These are phyloP conservation scores for Aspergillus fumigatus DNA, from an alignment of 2,329 filamentous ascomycete species.

Conservation along the genomic window DNA sequence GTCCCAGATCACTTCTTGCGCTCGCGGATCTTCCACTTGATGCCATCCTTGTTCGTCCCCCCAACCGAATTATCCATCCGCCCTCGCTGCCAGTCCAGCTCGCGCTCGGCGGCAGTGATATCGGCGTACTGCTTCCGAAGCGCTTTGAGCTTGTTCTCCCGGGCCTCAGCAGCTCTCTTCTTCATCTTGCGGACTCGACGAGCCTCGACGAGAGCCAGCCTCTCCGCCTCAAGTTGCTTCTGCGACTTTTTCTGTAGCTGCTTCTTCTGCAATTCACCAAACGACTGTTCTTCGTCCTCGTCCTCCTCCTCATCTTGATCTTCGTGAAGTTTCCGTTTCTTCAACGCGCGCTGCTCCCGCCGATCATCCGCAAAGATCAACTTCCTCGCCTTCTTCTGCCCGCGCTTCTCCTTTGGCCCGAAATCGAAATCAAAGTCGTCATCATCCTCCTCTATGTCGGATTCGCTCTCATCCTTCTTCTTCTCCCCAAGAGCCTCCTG, in stretches of 20 bases:
- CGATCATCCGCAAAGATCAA: conserved; percentile 38
- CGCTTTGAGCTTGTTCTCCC: conserved; percentile 47
- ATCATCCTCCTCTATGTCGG: conserved; percentile 20
- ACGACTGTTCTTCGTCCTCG: conserved; percentile 18
- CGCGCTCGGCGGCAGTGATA: conserved; percentile 51
- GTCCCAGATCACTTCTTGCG: conserved; percentile 42
- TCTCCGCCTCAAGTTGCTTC: conserved; percentile 42
- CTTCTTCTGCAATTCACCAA: conserved; percentile 12
- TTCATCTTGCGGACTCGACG: conserved; percentile 43
- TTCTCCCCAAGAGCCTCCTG: conserved; percentile 24
- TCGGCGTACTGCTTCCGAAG: conserved; percentile 52
- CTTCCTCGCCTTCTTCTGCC: conserved; percentile 24
- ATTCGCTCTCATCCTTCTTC: conserved; percentile 18
- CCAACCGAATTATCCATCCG: conserved; percentile 58
- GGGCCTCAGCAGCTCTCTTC: conserved; percentile 46
- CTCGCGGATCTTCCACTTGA: conserved; percentile 62
- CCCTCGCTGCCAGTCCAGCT: conserved; percentile 56
- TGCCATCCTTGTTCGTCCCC: conserved; percentile 59
- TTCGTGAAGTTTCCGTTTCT: conserved; percentile 16
- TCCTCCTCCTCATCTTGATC: conserved; percentile 25
- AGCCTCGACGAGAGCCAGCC: conserved; percentile 34
- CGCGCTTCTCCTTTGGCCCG: conserved; percentile 15
- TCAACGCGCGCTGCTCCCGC: conserved; percentile 29
- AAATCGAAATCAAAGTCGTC: conserved; percentile 20
- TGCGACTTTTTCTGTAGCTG: conserved; percentile 35